Evolutionary conservation across 495 filamentous ascomycete genomes (phyloP).

Genomic region (Hapsidospora chrysogenum): DNA sequence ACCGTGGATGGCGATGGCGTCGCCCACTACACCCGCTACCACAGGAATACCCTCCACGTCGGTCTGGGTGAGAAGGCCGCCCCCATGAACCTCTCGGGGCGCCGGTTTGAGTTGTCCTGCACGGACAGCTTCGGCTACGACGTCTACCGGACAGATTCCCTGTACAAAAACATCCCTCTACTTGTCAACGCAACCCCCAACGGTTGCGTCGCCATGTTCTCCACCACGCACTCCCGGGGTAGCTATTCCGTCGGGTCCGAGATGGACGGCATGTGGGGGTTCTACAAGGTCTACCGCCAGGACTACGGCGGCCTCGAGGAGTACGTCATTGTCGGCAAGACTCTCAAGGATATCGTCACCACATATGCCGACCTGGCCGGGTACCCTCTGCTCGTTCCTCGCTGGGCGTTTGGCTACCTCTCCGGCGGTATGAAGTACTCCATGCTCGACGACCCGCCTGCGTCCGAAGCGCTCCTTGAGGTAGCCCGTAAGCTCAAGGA

Average conservation of each 20-base stretch:
- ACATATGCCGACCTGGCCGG: slow-evolving; percentile 50
- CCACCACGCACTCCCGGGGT: slow-evolving; percentile 42
- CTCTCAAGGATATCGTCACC: slow-evolving; percentile 42
- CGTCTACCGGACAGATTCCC: slow-evolving; percentile 48
- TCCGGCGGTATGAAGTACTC: slow-evolving; percentile 55
- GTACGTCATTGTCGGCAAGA: slow-evolving; percentile 49
- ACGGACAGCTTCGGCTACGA: slow-evolving; percentile 59
- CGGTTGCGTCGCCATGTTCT: slow-evolving; percentile 49
- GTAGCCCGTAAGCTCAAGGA: slow-evolving; percentile 42
- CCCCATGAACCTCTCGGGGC: slow-evolving; percentile 52
- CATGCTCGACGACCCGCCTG: slow-evolving; percentile 44
- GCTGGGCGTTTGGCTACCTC: slow-evolving; percentile 54
- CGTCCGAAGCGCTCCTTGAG: slow-evolving; percentile 36
- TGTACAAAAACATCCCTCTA: slow-evolving; percentile 59
- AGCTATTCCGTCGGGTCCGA: slow-evolving; percentile 53
- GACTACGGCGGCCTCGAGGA: slow-evolving; percentile 53
- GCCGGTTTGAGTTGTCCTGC: slow-evolving; percentile 45
- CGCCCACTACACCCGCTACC: slow-evolving; percentile 42
- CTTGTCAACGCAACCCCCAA: slow-evolving; percentile 43
- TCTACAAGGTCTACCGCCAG: slow-evolving; percentile 55
- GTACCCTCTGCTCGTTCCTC: slow-evolving; percentile 44
- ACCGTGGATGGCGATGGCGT: slow-evolving; percentile 38
- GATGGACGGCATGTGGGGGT: slow-evolving; percentile 54
- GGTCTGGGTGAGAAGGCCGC: slow-evolving; percentile 54
- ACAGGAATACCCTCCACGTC: slow-evolving; percentile 40